These are phyloP conservation scores for Trametes cingulata DNA, from an alignment of 768 basidiomycete genomes.

Conservation along the genomic window DNA sequence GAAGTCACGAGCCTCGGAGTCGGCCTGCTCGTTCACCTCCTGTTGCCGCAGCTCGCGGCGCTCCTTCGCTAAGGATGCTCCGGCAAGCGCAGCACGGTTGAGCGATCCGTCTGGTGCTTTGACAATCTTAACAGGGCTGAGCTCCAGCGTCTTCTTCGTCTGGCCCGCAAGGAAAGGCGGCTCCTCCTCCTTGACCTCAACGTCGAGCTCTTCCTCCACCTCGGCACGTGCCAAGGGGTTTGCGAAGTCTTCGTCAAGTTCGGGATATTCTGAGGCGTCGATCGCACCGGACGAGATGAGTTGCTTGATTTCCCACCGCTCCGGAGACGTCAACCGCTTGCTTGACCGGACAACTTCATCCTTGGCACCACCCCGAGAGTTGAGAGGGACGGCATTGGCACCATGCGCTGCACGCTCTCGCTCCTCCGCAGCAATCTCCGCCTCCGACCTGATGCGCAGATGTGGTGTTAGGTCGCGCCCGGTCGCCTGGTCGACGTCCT, in stretches of 20 bases:
- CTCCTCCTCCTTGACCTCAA: slow-evolving; percentile 96
- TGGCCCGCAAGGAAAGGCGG: slow-evolving; percentile 95
- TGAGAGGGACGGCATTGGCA: slow-evolving; percentile 84
- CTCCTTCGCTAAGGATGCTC: slow-evolving; percentile 93
- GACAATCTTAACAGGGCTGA: slow-evolving; percentile 97
- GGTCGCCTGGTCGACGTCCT: slow-evolving; percentile 91
- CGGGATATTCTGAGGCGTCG: slow-evolving; percentile 90
- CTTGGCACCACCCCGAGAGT: slow-evolving; percentile 41
- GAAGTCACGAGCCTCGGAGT: slow-evolving; percentile 93
- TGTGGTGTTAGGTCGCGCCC: slow-evolving; percentile 95
- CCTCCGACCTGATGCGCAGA: slow-evolving; percentile 90
- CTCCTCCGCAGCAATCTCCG: slow-evolving; percentile 84
- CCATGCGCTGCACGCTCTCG: slow-evolving; percentile 65
- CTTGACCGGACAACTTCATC: slow-evolving; percentile 69
- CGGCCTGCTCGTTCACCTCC: slow-evolving; percentile 91
- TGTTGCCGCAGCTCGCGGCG: slow-evolving; percentile 92
- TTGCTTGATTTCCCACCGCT: slow-evolving; percentile 99
- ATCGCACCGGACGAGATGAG: slow-evolving; percentile 94
- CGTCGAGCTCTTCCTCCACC: slow-evolving; percentile 95
- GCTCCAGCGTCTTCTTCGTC: slow-evolving; percentile 91
- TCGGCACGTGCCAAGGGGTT: slow-evolving; percentile 79
- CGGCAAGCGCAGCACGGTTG: slow-evolving; percentile 92
- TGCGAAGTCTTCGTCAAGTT: slow-evolving; percentile 82
- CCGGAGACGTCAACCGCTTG: slow-evolving; percentile 91
- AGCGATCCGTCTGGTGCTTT: slow-evolving; percentile 98